A percentile compares a stretch with the other conserved stretches of the same genome.
phyloP scores from a whole-genome alignment of 2,329 filamentous ascomycete species.

The Rutstroemia sp. region DNA sequence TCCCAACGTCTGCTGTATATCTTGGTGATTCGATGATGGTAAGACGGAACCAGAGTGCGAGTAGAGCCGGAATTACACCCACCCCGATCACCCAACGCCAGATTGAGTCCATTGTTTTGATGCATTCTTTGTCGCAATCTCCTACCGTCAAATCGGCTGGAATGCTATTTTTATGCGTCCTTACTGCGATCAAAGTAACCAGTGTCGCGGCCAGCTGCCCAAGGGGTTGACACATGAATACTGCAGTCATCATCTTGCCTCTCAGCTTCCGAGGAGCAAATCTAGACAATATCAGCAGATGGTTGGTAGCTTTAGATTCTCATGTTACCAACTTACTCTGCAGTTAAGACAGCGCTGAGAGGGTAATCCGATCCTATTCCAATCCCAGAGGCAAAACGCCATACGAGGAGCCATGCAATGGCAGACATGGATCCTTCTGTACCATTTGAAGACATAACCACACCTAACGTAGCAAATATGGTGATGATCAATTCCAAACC shows the following conservation, averaged over 20 bases:
- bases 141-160: not conserved
- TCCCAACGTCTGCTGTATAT: conserved; percentile 2
- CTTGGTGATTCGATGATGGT: conserved; percentile 59
- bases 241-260: conserved; percentile 73
- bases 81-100: conserved; percentile 63
- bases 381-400: conserved; percentile 68
- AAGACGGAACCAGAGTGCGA: conserved; percentile 60
- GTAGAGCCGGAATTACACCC: conserved; percentile 53
- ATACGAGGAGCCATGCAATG: conserved; percentile 59
- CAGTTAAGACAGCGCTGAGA: conserved; percentile 63
- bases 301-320: not conserved
- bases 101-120: conserved; percentile 38
- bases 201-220: conserved; percentile 66
- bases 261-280: conserved; percentile 75
- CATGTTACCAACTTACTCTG: conserved; percentile 42
- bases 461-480: conserved; percentile 42
- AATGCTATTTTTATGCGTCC: not conserved
- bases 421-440: conserved; percentile 53
- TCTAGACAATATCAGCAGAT: conserved; percentile 29
- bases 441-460: conserved; percentile 43
- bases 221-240: conserved; percentile 78
- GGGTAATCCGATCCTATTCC: conserved; percentile 77
- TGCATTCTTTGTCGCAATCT: not conserved
- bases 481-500: conserved; percentile 68
- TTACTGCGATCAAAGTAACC: conserved; percentile 38